A percentile compares a stretch with the other conserved stretches of the same genome.
Evolutionary conservation across 1,284 basidiomycete genomes (phyloP).

Genomic region (Trichosporon coremiiforme): DNA sequence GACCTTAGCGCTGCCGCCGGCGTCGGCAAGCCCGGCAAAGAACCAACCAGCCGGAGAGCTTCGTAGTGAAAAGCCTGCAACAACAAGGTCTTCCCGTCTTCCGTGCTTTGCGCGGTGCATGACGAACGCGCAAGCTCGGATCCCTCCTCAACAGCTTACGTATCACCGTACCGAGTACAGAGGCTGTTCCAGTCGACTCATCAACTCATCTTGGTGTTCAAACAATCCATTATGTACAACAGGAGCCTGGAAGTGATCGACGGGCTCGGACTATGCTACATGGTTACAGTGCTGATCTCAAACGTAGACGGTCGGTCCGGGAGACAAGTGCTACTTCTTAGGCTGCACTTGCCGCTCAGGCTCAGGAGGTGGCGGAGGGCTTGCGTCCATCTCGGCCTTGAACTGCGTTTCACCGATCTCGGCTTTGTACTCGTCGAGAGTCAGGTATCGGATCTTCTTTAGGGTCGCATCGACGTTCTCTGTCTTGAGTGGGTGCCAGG

Average conservation of each 20-base stretch:
- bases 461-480: not conserved
- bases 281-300: not conserved
- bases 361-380: not conserved
- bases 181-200: too few relatives aligned
- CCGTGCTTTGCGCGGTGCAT: not conserved
- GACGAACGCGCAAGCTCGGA: not conserved
- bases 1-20: not conserved
- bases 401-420: conserved; percentile 18
- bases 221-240: not conserved
- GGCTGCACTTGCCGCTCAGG: not conserved
- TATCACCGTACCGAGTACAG: too few relatives aligned
- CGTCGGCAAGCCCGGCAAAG: not conserved
- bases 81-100: not conserved
- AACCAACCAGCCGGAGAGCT: not conserved
- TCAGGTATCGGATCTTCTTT: not conserved
- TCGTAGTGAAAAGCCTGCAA: not conserved
- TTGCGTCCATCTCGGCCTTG: conserved; percentile 16
- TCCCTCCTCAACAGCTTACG: not conserved
- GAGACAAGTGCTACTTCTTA: not conserved
- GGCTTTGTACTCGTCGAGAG: conserved; percentile 5
- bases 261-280: not conserved
- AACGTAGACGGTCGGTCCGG: not conserved
- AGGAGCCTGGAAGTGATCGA: not conserved
- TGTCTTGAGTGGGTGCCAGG: not conserved
- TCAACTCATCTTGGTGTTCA: not conserved